Evolutionary conservation across 768 basidiomycete genomes (phyloP), one percentile per base, ranked within the genome.

Genomic region (Trametes villosa): DNA sequence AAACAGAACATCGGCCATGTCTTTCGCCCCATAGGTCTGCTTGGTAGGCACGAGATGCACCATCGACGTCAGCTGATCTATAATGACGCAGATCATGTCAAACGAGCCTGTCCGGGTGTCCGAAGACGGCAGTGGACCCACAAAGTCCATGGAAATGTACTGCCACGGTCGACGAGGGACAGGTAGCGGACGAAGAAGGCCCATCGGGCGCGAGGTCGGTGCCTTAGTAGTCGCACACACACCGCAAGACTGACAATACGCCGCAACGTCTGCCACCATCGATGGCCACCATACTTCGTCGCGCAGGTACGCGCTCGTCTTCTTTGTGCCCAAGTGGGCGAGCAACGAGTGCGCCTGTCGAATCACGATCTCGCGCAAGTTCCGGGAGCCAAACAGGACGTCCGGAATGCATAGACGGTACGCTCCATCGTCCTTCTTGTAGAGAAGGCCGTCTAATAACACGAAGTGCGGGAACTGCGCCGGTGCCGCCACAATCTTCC

Each of bases 271-370:
- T 0, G 40, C 2, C 0, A 64, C 66, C 51, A 79, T 73, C 0
- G 67, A 57, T 18, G 73, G 73, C 78, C 78, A 79, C 76, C 78
- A 79, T 0, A 77, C 72, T 1, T 74, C 54, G n/a, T 76, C 70
- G 4, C 69, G 33, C 0, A 79, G 63, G 31, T 73, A 76, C 0
- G 57, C 36, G 0, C 76, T 9, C 0, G 77, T 79, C 57, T 79
- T 80, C 2, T 18, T 31, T 0, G 66, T 20, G 0, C 79, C 76
- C 0, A 80, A 53, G 44, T 80, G 79, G 0, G 77, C 78, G 0
- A 79, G 45, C 0, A 79, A 13, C 0, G 74, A 76, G 46, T 80
- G 79, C 0, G 75, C 76, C n/a, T 79, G 75, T 0, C 53, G 53
- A 0, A 80, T 77, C 0, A 79, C 22, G 0, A 73, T 63, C 53